phyloP scores from a whole-genome alignment of 805 yeast species.

The Yamadazyma kitorensis region DNA sequence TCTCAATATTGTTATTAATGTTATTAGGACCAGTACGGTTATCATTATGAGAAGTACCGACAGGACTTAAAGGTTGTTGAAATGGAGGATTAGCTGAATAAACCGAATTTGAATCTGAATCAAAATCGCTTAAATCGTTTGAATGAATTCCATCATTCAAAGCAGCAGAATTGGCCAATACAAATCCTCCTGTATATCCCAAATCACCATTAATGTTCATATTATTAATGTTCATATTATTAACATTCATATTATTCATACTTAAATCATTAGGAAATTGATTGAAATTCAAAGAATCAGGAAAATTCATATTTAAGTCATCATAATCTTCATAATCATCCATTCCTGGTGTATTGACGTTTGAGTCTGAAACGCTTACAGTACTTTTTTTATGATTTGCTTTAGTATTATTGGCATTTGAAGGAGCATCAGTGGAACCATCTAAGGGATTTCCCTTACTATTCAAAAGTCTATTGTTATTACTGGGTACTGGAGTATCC shows the following conservation, averaged over 20 bases:
- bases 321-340: conserved; percentile 9
- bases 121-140: conserved; percentile 20
- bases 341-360: too few relatives aligned
- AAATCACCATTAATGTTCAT: too few relatives aligned
- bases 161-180: conserved; percentile 15
- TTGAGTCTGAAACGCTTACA: too few relatives aligned
- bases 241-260: too few relatives aligned
- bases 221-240: not conserved
- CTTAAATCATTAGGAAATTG: too few relatives aligned
- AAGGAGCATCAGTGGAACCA: too few relatives aligned
- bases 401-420: too few relatives aligned
- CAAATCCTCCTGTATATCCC: conserved; percentile 13
- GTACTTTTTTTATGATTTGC: too few relatives aligned
- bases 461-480: too few relatives aligned
- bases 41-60: not conserved
- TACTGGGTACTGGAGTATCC: too few relatives aligned
- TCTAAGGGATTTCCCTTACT: too few relatives aligned
- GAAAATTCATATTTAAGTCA: conserved; percentile 1
- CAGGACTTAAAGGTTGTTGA: not conserved
- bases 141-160: conserved; percentile 13
- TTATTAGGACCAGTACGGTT: conserved; percentile 2
- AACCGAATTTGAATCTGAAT: conserved; percentile 22
- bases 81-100: conserved; percentile 10
- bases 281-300: too few relatives aligned
- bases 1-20: not conserved